A percentile compares a stretch with the other conserved stretches of the same genome.
phyloP scores from a whole-genome alignment of 2,329 filamentous ascomycete species.

The Pseudogymnoascus sp. region DNA sequence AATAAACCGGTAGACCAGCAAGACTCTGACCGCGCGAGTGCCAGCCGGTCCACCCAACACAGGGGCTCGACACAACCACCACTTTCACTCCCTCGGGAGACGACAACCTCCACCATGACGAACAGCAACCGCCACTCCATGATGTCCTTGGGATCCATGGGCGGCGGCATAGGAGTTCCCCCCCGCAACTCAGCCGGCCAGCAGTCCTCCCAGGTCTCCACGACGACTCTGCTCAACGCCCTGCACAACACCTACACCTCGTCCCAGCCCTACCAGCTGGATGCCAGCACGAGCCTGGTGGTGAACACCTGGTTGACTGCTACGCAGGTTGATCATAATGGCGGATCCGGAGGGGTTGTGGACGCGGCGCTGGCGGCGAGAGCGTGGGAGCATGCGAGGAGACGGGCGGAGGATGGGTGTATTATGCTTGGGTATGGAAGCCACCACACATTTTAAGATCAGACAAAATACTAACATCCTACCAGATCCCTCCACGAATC shows the following conservation, averaged over 20 bases:
- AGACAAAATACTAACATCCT: slow-evolving; percentile 14
- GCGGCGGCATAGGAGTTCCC: slow-evolving; percentile 39
- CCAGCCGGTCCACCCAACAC: not conserved
- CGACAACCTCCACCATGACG: not conserved
- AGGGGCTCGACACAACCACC: not conserved
- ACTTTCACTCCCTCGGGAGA: not conserved
- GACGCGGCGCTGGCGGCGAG: slow-evolving; percentile 71
- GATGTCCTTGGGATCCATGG: slow-evolving; percentile 60
- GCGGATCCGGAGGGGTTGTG: slow-evolving; percentile 67
- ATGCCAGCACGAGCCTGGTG: slow-evolving; percentile 83
- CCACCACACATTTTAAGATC: too few species aligned
- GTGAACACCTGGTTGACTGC: slow-evolving; percentile 95
- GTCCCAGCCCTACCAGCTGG: slow-evolving; percentile 75
- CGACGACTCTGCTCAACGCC: slow-evolving; percentile 85
- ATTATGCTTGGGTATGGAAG: slow-evolving; percentile 75
- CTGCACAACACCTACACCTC: slow-evolving; percentile 84
- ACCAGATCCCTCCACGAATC: slow-evolving; percentile 79
- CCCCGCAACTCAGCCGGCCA: slow-evolving; percentile 51
- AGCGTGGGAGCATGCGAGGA: slow-evolving; percentile 93
- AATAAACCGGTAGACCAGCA: not conserved
- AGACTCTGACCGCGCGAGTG: slow-evolving; percentile 7
- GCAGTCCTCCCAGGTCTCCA: slow-evolving; percentile 76
- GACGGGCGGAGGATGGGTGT: slow-evolving; percentile 91
- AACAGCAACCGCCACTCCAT: slow-evolving; percentile 43
- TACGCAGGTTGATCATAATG: slow-evolving; percentile 61